Conservation (phyloP, 179 eudicot genomes). For the Spergularia azorica region DNA sequence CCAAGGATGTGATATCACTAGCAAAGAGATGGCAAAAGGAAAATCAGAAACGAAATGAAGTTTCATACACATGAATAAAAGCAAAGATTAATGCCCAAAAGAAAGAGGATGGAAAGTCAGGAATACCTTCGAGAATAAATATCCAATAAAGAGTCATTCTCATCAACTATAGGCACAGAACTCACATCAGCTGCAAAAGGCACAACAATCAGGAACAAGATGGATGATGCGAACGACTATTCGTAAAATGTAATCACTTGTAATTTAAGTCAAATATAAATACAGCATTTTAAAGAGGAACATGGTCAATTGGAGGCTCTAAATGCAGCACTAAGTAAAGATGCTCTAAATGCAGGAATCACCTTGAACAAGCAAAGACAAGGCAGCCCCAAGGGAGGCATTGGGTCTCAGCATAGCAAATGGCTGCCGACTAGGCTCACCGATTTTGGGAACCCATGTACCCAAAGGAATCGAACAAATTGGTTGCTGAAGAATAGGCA, state of each 20-base stretch:
- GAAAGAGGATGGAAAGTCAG: neutral
- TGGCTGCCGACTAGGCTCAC: conserved; percentile 61
- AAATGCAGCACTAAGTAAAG: too few relatives aligned
- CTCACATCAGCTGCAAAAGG: conserved; percentile 80
- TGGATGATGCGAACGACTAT: neutral
- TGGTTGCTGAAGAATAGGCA: conserved; percentile 56
- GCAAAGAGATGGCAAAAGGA: conserved; percentile 17
- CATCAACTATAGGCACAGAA: conserved; percentile 91
- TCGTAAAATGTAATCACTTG: neutral
- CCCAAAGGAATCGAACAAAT: conserved; percentile 79
- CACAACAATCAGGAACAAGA: conserved; percentile 6
- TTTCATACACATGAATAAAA: neutral
- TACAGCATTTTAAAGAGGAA: too few relatives aligned
- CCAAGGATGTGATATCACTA: conserved; percentile 93
- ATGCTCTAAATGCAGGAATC: conserved; percentile 1
- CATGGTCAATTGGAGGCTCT: too few relatives aligned
- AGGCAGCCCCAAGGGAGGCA: conserved; percentile 76
- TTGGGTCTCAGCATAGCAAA: conserved; percentile 78
- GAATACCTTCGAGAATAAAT: conserved; percentile 79
- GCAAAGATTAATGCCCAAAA: neutral
- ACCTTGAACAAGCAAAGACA: conserved; percentile 82
- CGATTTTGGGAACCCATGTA: conserved; percentile 91
- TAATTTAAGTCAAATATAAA: neutral
- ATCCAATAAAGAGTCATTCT: conserved; percentile 79
- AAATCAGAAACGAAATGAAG: conserved; percentile 9